Percentiles rank a stretch among this genome's conserved stretches.
phyloP scores from a whole-genome alignment of 2,329 filamentous ascomycete genomes.

The Aspergillus terreus region DNA sequence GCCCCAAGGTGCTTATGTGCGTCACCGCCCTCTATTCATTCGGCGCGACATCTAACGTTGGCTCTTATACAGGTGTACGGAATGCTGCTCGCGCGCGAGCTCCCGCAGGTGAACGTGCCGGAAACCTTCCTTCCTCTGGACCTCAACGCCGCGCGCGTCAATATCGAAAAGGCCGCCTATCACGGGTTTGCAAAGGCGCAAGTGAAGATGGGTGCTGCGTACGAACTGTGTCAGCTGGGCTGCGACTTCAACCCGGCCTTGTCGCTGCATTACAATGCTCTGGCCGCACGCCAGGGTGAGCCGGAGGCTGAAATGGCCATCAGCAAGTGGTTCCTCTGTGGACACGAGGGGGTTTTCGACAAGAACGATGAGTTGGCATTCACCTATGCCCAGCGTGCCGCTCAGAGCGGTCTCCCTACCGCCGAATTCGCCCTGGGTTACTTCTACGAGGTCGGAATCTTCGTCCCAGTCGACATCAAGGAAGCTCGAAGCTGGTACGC shows the following conservation, averaged over 20 bases:
- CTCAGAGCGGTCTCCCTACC: slow-evolving; percentile 74
- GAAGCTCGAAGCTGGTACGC: slow-evolving; percentile 88
- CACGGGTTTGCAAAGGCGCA: slow-evolving; percentile 95
- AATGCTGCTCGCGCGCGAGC: slow-evolving; percentile 85
- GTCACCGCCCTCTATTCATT: slow-evolving; percentile 13
- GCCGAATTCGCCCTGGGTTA: slow-evolving; percentile 97
- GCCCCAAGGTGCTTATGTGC: slow-evolving; percentile 83
- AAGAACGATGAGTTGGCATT: slow-evolving; percentile 96
- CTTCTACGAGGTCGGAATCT: slow-evolving; percentile 94
- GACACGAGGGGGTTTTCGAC: slow-evolving; percentile 83
- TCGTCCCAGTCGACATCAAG: slow-evolving; percentile 75
- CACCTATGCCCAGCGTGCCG: slow-evolving; percentile 83
- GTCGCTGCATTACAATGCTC: slow-evolving; percentile 91
- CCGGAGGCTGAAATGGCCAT: slow-evolving; percentile 92
- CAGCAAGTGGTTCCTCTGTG: slow-evolving; percentile 97
- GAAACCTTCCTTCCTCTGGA: slow-evolving; percentile 67
- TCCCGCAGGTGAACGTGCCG: slow-evolving; percentile 85
- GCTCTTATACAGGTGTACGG: slow-evolving; percentile 63
- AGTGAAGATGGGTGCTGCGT: slow-evolving; percentile 93
- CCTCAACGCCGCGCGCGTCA: slow-evolving; percentile 70
- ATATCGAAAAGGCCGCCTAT: slow-evolving; percentile 95
- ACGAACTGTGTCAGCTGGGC: slow-evolving; percentile 87
- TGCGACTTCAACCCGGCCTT: slow-evolving; percentile 93
- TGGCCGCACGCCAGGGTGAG: slow-evolving; percentile 88
- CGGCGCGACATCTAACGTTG: slow-evolving; percentile 6